These are phyloP conservation scores for Leccinum cinnamomeum DNA, from an alignment of 1,284 basidiomycete species.

Conservation along the genomic window DNA sequence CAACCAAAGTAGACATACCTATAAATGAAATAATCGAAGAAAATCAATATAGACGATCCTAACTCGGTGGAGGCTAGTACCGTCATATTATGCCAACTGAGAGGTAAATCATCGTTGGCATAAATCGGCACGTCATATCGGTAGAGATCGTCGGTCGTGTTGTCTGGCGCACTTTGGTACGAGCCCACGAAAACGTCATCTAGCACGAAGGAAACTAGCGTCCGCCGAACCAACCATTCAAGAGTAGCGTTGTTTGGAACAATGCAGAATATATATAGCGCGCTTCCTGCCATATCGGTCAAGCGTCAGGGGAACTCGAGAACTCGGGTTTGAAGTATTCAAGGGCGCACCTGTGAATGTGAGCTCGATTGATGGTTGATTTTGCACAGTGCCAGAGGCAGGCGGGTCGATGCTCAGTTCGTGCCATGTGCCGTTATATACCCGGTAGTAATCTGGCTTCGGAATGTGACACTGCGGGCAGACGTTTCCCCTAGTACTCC, in stretches of 20 bases:
- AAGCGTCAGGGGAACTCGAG: background rate
- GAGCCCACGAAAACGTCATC: background rate
- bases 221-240: background rate
- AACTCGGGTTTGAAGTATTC: background rate
- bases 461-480: background rate
- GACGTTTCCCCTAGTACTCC: background rate
- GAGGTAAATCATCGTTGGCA: slow-evolving; percentile 7
- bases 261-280: slow-evolving; percentile 25
- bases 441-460: background rate
- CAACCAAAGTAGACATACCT: slow-evolving; percentile 5
- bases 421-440: slow-evolving; percentile 23
- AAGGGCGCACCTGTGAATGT: slow-evolving; percentile 14
- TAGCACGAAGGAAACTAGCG: slow-evolving; percentile 9
- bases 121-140: slow-evolving; percentile 19
- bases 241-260: slow-evolving; percentile 8
- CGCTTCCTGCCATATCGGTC: slow-evolving; percentile 12
- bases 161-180: background rate
- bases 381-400: background rate
- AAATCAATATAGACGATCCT: background rate
- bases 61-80: slow-evolving; percentile 4
- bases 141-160: background rate
- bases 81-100: slow-evolving; percentile 12
- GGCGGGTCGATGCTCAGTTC: slow-evolving; percentile 9
- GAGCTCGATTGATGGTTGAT: slow-evolving; percentile 8
- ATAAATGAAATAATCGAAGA: slow-evolving; percentile 23